Evolutionary conservation across 257 asterid species (phyloP), one percentile per base, ranked within the genome.

Genomic region (Verbena officinalis): DNA sequence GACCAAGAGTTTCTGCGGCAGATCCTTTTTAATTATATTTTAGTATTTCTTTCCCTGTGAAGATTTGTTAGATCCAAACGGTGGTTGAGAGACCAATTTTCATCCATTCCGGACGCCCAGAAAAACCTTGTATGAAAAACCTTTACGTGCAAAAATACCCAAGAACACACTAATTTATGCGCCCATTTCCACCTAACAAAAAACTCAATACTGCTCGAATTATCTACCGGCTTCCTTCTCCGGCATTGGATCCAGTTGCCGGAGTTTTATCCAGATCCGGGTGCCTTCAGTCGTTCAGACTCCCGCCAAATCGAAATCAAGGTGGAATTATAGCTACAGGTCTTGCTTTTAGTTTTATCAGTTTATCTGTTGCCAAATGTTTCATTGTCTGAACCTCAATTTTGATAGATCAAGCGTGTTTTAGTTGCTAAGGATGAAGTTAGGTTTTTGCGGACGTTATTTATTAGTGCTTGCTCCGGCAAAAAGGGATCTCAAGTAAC

Each of bases 401-500:
- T 57, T 62, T 4, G 53, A 31, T 68, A 20, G 70, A 62, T 73
- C 77, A 1, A 60, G 22, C 56, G 48, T 43, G 65, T 54, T 45
- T 24, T 54, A 54, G 50, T 59, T 70, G n/a, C 9, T 51, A 21
- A 33, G 38, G 31, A 5, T 62, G 39, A 54, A 34, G 46, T 23
- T 39, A 16, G 64, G 16, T 48, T 60, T 65, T 31, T 49, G 23
- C 33, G 6, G 4, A 16, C 30, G 50, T 20, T 36, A 50, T 56
- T 53, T 74, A 23, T 38, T 45, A 60, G 12, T 33, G 55, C 7
- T 43, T 51, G 67, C 50, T 71, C 38, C 51, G 36, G 59, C 27
- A n/a, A 11, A 16, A 57, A 40, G 13, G 55, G 48, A 61, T 46
- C 53, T 34, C 16, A 59, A 54, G 55, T 42, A 10, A 9, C 39